Evolutionary conservation across 2,329 filamentous ascomycete species (phyloP), one percentile per base, ranked within the genome.

Genomic region (Sporothrix pallida): DNA sequence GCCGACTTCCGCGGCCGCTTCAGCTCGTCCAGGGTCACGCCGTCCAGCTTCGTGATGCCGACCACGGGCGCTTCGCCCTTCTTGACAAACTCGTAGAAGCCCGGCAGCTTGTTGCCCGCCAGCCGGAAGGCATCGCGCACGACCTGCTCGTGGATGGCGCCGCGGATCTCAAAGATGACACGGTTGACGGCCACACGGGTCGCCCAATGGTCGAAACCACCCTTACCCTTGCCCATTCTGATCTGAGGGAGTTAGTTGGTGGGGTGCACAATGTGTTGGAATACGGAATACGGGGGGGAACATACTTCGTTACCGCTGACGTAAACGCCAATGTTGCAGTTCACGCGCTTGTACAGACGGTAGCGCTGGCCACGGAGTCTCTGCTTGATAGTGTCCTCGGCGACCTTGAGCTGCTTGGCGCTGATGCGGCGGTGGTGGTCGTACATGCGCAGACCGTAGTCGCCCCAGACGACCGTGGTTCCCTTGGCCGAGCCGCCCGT

Each of bases 151-250:
- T 99, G 96, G 76, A 98, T 81, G 78, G 94, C 89, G 63, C 96
- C 96, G 83, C 94, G 94, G 77, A 99, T 84, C 83, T 99, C 96
- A 78, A 99, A 97, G 23, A 98, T 86, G 68, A 99, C 90, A 82
- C 96, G 93, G 83, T 93, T 97, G 70, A 98, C 93, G 9, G 94
- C 90, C 77, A 98, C 91, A 82, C 95, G 90, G 26, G 92, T 90
- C 4, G 95, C 94, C 96, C 96, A 99, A 81, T 97, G 93, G 81
- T 99, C 96, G 81, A 99, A 98, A 76, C 91, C 93, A 78, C 96
- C 96, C 82, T 99, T 99, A 84, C 96, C 96, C 84, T 98, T 99
- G 82, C 96, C 96, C 97, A 99, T 99, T 88, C 96, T 92, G 82
- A 94, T 92, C 90, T 91, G n/a, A 13, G 6, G 48, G 13, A 52